Base-by-base conservation (phyloP, 805 yeast species). In the Dipodascopsis tothii region DNA sequence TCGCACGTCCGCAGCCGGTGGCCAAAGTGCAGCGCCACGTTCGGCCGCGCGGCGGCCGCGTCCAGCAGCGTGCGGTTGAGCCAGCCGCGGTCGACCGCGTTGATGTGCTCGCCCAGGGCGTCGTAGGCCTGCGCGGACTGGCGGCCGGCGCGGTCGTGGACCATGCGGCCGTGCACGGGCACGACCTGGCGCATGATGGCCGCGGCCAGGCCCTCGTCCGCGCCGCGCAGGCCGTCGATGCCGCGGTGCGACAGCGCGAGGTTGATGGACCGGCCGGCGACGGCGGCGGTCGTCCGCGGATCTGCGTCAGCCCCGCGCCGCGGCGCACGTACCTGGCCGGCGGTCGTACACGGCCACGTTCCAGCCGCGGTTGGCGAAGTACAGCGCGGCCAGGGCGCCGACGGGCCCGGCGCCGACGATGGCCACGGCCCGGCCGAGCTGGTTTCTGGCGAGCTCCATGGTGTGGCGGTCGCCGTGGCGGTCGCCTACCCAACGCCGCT, bases 81-180 rank as follows among this genome's bases (percentile, higher is more conserved):
- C 48, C 72, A 70, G 1, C 78, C 71, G 40, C 96, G 70, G 59
- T 85, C 94, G 40, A 88, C 85, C 0, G 95, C 84, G 61, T 87
- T 84, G 61, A 87, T 88, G 34, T 77, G 66, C 62, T 85, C 94
- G 9, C 94, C 94, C 54, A 77, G 74, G 5, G 85, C 65, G 3
- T 95, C 96, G 61, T 88, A 88, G 36, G 67, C 53, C 57, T 87
- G 95, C 23, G 82, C 69, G 51, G 73, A 78, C 59, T 78, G 80
- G 18, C 63, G 61, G 0, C 94, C 95, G 9, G 69, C 56, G 11
- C 64, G 39, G 50, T 80, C 81, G 61, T 88, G 96, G 45, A 88
- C 78, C 96, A 87, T 86, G 35, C 96, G 69, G 1, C 95, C 96
- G 34, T 74, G 66, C 90, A 88, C 84, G 2, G 96, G 96, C 21